Evolutionary conservation across 345 rosid genomes (phyloP).

Genomic region (Pistacia atlantica): DNA sequence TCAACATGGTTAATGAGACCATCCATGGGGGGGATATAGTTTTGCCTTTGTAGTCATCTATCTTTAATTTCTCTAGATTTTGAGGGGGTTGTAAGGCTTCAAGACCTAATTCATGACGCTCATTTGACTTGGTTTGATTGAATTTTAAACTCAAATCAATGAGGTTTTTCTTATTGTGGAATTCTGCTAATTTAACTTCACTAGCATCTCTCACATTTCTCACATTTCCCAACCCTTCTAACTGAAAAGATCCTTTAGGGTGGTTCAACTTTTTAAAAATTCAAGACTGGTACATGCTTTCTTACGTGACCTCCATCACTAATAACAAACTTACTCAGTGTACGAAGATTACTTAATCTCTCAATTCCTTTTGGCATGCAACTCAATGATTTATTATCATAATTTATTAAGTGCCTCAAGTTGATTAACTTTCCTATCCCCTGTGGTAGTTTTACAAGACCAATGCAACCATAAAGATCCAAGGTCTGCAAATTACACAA

Average conservation of each 20-base stretch:
- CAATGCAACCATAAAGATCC: not conserved
- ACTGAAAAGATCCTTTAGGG: not conserved
- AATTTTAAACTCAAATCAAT: not conserved
- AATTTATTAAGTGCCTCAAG: not conserved
- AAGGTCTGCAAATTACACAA: not conserved
- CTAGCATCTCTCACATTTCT: not conserved
- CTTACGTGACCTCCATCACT: not conserved
- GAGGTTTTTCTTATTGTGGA: not conserved
- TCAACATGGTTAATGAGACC: not conserved
- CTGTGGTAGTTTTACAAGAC: not conserved
- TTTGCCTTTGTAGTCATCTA: not conserved
- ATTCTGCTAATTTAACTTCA: not conserved
- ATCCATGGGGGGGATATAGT: not conserved
- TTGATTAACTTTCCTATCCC: not conserved
- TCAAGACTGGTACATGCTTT: not conserved
- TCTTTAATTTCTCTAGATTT: not conserved
- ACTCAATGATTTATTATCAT: not conserved
- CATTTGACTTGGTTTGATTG: not conserved
- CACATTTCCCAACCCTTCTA: not conserved
- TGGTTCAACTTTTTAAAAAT: not conserved
- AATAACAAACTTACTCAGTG: not conserved
- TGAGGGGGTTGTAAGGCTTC: conserved; percentile 1
- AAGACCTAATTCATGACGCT: not conserved
- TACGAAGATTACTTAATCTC: not conserved
- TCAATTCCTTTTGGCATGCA: not conserved